Conservation (phyloP, 1,284 basidiomycete species). For the Neonothopanus nambi region DNA sequence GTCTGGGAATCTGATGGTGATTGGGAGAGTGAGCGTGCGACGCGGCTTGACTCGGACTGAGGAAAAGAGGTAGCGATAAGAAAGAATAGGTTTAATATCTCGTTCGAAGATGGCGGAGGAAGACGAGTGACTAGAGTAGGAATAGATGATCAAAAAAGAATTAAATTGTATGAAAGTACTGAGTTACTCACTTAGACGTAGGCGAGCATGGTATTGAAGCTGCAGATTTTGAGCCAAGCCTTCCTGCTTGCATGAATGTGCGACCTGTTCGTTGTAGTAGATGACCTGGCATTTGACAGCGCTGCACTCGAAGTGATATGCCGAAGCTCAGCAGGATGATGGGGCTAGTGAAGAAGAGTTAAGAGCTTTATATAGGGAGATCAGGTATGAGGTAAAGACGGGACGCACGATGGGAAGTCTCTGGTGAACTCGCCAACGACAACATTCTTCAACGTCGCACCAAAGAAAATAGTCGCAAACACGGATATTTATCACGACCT, state of each 20-base stretch:
- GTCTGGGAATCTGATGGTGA: conserved; percentile 70
- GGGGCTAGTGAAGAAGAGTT: no score
- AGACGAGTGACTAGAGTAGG: conserved; percentile 58
- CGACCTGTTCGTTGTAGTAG: neutral
- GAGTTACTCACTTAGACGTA: conserved; percentile 66
- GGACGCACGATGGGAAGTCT: no score
- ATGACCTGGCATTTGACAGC: neutral
- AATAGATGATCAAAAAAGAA: conserved; percentile 13
- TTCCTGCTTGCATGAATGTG: neutral
- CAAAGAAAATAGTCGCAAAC: no score
- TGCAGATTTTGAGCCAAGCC: conserved; percentile 60
- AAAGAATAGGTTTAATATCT: conserved; percentile 57
- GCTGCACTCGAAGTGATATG: no score
- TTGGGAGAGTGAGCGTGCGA: conserved; percentile 30
- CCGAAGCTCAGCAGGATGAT: no score
- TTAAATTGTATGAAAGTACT: neutral
- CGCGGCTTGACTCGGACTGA: neutral
- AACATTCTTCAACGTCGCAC: no score
- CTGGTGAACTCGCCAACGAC: no score
- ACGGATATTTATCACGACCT: no score
- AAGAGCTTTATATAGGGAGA: no score
- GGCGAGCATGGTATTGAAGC: conserved; percentile 74
- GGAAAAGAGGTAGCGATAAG: conserved; percentile 28
- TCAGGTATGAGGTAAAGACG: no score
- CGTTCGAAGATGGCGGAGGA: conserved; percentile 78